Evolutionary conservation across 768 basidiomycete genomes (phyloP).

Genomic region (Holtermannia corniformis): DNA sequence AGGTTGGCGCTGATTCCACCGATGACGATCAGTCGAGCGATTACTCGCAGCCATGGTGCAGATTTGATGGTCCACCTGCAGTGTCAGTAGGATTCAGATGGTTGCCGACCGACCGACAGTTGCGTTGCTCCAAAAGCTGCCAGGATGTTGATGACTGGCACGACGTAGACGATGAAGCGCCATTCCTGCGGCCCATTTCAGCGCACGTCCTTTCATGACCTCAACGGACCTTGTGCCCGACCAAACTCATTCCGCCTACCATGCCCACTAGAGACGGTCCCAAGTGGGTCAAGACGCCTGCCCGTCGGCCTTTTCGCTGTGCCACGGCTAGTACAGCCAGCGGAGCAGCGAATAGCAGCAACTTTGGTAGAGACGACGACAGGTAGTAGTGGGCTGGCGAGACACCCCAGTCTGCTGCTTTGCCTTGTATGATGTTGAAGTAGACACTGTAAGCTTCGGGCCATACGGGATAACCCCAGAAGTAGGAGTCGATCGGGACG

Average conservation of each 20-base stretch:
- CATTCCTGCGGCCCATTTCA: constrained; percentile 53
- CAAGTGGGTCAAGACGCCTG: constrained; percentile 10
- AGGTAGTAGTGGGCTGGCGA: constrained; percentile 18
- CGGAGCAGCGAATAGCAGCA: constrained; percentile 56
- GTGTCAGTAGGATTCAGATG: neutral
- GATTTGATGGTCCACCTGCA: constrained; percentile 1
- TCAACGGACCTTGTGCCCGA: constrained; percentile 63
- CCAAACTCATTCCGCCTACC: constrained; percentile 51
- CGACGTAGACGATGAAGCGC: constrained; percentile 84
- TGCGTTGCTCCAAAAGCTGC: constrained; percentile 58
- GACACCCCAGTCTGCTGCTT: constrained; percentile 87
- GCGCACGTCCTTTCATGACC: neutral
- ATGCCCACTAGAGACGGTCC: constrained; percentile 12
- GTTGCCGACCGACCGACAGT: constrained; percentile 51
- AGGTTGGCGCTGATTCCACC: constrained; percentile 52
- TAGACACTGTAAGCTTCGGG: constrained; percentile 69
- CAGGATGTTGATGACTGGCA: constrained; percentile 70
- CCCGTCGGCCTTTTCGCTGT: neutral
- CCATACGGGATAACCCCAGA: constrained; percentile 71
- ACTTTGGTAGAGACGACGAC: constrained; percentile 50
- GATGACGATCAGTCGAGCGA: constrained; percentile 48
- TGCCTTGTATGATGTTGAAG: constrained; percentile 81
- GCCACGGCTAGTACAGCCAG: constrained; percentile 48
- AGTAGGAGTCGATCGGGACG: constrained; percentile 65
- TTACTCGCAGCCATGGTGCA: constrained; percentile 44